phyloP scores from a whole-genome alignment of 202 grass and related monocot genomes.

The Elaeis oleifera region DNA sequence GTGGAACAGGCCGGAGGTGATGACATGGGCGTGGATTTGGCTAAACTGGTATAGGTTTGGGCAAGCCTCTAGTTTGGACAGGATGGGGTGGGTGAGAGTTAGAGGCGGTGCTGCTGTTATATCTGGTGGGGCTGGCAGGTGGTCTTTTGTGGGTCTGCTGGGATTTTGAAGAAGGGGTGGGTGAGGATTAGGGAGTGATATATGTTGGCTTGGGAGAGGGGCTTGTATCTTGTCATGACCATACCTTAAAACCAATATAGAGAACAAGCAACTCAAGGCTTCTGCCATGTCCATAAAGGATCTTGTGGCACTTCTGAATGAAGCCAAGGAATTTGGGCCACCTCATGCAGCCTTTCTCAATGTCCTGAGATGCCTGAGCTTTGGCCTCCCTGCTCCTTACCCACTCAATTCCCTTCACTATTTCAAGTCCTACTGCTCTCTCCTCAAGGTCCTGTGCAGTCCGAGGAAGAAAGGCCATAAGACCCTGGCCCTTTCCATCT shows the following conservation, averaged over 20 bases:
- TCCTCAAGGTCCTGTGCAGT: conserved; percentile 3
- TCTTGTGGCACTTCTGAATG: no score
- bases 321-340: no score
- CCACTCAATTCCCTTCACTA: not conserved
- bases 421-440: not conserved
- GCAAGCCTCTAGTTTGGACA: conserved; percentile 7
- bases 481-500: conserved; percentile 37
- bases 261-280: no score
- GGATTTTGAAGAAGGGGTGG: conserved; percentile 19
- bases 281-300: no score
- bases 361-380: not conserved
- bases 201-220: no score
- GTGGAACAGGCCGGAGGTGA: not conserved
- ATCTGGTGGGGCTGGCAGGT: not conserved
- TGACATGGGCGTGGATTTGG: conserved; percentile 10
- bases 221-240: no score
- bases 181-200: conserved; percentile 18
- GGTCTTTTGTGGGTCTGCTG: conserved; percentile 8
- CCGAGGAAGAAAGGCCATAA: conserved; percentile 14
- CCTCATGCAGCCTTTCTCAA: no score
- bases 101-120: not conserved
- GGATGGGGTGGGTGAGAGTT: conserved; percentile 5
- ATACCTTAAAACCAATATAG: no score
- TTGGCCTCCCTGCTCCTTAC: not conserved
- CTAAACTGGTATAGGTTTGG: conserved; percentile 1